Conservation (phyloP, 2,329 filamentous ascomycete species). For the Trematosphaeria pertusa region DNA sequence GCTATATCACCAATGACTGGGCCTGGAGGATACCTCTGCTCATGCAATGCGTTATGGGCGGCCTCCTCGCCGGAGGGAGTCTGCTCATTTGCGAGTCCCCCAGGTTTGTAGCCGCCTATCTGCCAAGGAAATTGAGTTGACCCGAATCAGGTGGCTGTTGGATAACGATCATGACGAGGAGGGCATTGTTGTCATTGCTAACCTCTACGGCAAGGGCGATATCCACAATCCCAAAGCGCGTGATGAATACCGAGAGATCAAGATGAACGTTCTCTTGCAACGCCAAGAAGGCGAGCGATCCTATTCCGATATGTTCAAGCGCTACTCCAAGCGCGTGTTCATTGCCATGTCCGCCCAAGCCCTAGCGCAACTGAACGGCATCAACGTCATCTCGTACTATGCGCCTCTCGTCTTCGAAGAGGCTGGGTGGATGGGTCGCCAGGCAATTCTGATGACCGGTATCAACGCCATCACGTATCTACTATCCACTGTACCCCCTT, state of each 20-base stretch:
- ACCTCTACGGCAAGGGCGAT: slow-evolving; percentile 93
- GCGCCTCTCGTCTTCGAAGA: slow-evolving; percentile 96
- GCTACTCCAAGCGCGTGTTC: slow-evolving; percentile 90
- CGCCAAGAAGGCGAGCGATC: slow-evolving; percentile 94
- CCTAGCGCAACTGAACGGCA: slow-evolving; percentile 95
- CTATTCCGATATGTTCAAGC: slow-evolving; percentile 92
- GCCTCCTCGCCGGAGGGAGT: slow-evolving; percentile 82
- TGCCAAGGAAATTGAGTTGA: slow-evolving; percentile 19
- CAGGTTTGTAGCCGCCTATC: slow-evolving; percentile 63
- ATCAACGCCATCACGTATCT: slow-evolving; percentile 94
- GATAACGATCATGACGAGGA: slow-evolving; percentile 99
- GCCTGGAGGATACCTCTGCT: slow-evolving; percentile 90
- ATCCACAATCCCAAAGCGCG: slow-evolving; percentile 91
- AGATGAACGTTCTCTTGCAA: slow-evolving; percentile 93
- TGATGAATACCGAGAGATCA: slow-evolving; percentile 97
- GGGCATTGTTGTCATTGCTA: slow-evolving; percentile 97
- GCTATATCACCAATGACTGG: slow-evolving; percentile 81
- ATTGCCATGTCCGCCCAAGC: slow-evolving; percentile 99
- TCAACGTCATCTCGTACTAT: slow-evolving; percentile 99
- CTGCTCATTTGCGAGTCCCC: slow-evolving; percentile 96
- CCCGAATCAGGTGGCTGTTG: slow-evolving; percentile 78
- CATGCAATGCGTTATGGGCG: slow-evolving; percentile 95
- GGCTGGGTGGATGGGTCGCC: slow-evolving; percentile 90
- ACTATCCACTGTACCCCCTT: slow-evolving; percentile 89
- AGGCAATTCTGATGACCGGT: slow-evolving; percentile 95